Evolutionary conservation across 306 rosid species (phyloP).

Genomic region (Castanea crenata): DNA sequence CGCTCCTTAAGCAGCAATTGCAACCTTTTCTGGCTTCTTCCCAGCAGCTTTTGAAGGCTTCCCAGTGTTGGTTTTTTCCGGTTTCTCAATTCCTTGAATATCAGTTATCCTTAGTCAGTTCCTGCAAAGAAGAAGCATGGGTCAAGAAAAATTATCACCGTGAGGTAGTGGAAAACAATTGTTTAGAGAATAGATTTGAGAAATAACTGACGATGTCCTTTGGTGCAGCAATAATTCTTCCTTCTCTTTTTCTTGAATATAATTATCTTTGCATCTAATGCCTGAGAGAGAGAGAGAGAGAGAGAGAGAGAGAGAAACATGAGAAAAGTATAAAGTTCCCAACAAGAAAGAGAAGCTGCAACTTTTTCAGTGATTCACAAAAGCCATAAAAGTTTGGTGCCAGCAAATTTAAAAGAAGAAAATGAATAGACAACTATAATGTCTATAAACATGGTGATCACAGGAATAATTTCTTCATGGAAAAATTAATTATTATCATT

Average conservation of each 20-base stretch:
- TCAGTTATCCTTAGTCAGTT: conserved; percentile 87
- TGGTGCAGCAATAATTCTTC: conserved; percentile 84
- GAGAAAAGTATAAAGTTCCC: background rate
- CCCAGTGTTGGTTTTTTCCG: conserved; percentile 23
- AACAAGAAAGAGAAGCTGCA: background rate
- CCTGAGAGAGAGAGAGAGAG: conserved; percentile 35
- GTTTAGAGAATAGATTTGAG: conserved; percentile 12
- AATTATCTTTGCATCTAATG: conserved; percentile 79
- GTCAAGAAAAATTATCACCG: conserved; percentile 14
- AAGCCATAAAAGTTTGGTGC: background rate
- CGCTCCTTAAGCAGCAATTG: conserved; percentile 45
- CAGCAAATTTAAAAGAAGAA: background rate
- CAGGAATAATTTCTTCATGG: background rate
- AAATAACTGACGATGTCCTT: conserved; percentile 88
- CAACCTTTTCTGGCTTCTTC: conserved; percentile 65
- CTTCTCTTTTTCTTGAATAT: conserved; percentile 95
- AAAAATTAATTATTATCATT: background rate
- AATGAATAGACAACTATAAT: background rate
- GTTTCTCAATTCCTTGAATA: conserved; percentile 84
- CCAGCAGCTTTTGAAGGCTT: conserved; percentile 54
- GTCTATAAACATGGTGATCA: background rate
- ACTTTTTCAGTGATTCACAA: background rate
- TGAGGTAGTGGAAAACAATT: conserved; percentile 1
- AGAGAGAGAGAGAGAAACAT: background rate
- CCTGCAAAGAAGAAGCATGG: conserved; percentile 48